Percentiles rank a stretch among this genome's conserved stretches.
Evolutionary conservation across 495 filamentous ascomycete genomes (phyloP).

Genomic region (Podospora comata): DNA sequence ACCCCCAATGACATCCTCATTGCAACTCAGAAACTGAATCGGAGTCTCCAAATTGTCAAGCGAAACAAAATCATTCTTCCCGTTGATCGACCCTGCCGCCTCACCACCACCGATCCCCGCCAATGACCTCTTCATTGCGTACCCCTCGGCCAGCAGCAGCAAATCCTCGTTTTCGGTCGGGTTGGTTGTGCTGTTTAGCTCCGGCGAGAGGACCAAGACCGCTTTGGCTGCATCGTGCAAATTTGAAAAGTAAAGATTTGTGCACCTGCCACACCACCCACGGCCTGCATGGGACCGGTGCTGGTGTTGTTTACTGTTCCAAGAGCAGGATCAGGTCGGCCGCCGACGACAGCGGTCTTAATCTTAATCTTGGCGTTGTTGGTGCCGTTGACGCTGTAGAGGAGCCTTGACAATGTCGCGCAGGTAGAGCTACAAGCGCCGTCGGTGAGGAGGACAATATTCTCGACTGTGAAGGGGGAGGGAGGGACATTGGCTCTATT

Average conservation of each 20-base stretch:
- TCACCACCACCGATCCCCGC: background rate
- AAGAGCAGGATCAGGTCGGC: conserved; percentile 41
- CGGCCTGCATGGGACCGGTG: conserved; percentile 52
- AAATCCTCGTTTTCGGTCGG: conserved; percentile 23
- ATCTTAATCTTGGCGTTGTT: conserved; percentile 54
- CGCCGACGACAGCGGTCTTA: conserved; percentile 54
- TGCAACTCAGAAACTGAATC: conserved; percentile 48
- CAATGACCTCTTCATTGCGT: conserved; percentile 23
- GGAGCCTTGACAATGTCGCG: conserved; percentile 57
- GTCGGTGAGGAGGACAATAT: conserved; percentile 40
- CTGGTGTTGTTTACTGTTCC: background rate
- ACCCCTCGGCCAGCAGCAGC: conserved; percentile 19
- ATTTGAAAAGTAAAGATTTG: conserved; percentile 26
- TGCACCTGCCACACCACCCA: conserved; percentile 56
- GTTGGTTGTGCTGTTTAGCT: conserved; percentile 7
- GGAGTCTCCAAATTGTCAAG: conserved; percentile 34
- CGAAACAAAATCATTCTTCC: conserved; percentile 37
- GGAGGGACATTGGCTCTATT: conserved; percentile 21
- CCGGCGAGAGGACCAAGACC: conserved; percentile 14
- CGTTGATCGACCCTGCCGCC: conserved; percentile 31
- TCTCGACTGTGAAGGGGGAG: conserved; percentile 21
- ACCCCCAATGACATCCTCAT: background rate
- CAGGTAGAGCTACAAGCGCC: conserved; percentile 62
- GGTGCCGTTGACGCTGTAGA: conserved; percentile 39
- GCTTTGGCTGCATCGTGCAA: conserved; percentile 20